phyloP scores from a whole-genome alignment of 2,329 filamentous ascomycete species.

The Stagonosporopsis chrysanthemi region DNA sequence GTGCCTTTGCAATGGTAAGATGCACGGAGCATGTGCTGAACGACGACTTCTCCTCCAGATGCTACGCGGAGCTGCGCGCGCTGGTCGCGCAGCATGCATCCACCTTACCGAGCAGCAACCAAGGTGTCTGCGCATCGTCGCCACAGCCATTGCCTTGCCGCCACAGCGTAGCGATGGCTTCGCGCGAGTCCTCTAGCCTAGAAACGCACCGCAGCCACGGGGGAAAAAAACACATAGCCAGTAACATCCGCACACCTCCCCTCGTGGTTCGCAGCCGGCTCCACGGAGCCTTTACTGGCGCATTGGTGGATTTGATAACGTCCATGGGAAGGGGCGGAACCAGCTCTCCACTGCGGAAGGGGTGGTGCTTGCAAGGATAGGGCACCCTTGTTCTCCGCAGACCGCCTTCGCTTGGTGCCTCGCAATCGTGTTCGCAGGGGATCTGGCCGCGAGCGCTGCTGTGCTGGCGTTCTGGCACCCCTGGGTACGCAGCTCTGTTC shows the following conservation, averaged over 20 bases:
- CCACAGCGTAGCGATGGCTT: neutral
- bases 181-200: conserved; percentile 27
- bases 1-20: too few relatives aligned
- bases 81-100: too few relatives aligned
- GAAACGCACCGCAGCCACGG: conserved; percentile 18
- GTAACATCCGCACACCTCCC: conserved; percentile 12
- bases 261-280: conserved; percentile 22
- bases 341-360: conserved; percentile 28
- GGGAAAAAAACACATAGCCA: conserved; percentile 12
- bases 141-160: neutral
- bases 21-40: too few relatives aligned
- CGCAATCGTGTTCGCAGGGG: conserved; percentile 19
- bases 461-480: conserved; percentile 12
- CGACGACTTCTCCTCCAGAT: neutral
- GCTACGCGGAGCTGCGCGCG: neutral
- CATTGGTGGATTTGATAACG: conserved; percentile 7
- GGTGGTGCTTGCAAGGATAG: conserved; percentile 21
- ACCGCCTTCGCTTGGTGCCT: conserved; percentile 27
- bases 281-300: neutral
- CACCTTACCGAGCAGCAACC: too few relatives aligned
- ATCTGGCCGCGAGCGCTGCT: conserved; percentile 19
- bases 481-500: conserved; percentile 17
- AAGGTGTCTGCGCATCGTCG: neutral
- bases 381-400: conserved; percentile 32
- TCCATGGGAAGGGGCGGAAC: conserved; percentile 25